These are phyloP conservation scores for Malassezia sympodialis DNA, from an alignment of 1,284 basidiomycete species.

Conservation along the genomic window DNA sequence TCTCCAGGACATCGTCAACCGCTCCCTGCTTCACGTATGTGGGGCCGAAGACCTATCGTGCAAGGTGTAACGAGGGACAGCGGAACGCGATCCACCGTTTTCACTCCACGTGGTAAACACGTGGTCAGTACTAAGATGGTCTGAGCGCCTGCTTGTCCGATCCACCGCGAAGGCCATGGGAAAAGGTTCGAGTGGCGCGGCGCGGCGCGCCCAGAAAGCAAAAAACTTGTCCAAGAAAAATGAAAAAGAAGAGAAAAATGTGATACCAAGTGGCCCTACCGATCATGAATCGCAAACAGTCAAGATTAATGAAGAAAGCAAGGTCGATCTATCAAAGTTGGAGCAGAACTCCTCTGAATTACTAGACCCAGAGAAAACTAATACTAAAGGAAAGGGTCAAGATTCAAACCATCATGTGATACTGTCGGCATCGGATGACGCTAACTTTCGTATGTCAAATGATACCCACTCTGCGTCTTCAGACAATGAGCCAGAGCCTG, in stretches of 20 bases:
- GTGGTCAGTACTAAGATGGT: neutral
- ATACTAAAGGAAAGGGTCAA: neutral
- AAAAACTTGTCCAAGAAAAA: neutral
- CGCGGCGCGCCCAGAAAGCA: neutral
- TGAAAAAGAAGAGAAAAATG: neutral
- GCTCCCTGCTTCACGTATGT: neutral
- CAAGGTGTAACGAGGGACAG: neutral
- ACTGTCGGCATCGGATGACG: too few relatives aligned
- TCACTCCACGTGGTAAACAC: neutral
- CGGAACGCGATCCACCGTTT: neutral
- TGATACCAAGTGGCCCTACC: neutral
- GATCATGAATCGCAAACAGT: neutral
- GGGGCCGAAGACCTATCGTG: neutral
- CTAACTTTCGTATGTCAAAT: neutral
- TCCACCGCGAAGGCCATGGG: neutral
- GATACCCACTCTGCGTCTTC: neutral
- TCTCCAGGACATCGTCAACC: constrained; percentile 39
- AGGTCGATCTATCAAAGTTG: neutral
- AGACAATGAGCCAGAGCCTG: neutral
- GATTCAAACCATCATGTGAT: neutral
- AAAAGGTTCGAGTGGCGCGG: neutral
- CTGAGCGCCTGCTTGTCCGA: neutral
- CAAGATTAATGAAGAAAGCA: neutral
- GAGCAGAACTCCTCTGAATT: neutral
- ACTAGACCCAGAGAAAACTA: neutral